Evolutionary conservation across 2,329 filamentous ascomycete genomes (phyloP).

Genomic region (Aspergillus sojae): DNA sequence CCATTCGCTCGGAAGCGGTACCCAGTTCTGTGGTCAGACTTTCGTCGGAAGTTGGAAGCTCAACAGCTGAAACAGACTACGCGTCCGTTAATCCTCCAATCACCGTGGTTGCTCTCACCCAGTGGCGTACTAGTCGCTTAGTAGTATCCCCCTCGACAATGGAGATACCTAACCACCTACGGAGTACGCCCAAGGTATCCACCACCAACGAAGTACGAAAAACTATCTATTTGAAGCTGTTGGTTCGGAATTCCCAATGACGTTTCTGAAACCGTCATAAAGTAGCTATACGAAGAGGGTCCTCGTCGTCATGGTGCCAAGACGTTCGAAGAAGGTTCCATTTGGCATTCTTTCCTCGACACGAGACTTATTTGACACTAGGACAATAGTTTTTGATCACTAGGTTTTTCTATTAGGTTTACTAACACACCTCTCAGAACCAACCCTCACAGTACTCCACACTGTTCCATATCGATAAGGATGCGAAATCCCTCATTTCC

Average conservation of each 20-base stretch:
- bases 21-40: conserved; percentile 3
- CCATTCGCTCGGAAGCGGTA: not conserved
- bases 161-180: not conserved
- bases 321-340: conserved; percentile 10
- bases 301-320: conserved; percentile 3
- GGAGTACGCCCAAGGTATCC: not conserved
- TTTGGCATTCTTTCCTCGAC: not conserved
- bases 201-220: not conserved
- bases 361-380: conserved; percentile 1
- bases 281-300: not conserved
- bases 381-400: not conserved
- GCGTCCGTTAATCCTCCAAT: conserved; percentile 18
- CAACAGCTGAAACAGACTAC: conserved; percentile 26
- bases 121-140: conserved; percentile 8
- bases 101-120: not conserved
- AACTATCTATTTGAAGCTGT: not conserved
- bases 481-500: conserved; percentile 3
- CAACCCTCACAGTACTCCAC: not conserved
- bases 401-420: not conserved
- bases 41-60: conserved; percentile 8
- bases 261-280: not conserved
- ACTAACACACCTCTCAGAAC: not conserved
- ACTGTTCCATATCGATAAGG: not conserved
- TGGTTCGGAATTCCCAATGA: not conserved
- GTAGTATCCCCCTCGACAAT: conserved; percentile 2